Base-by-base conservation (phyloP, 108 stramenopile genomes). In the Ochromonas danica region DNA sequence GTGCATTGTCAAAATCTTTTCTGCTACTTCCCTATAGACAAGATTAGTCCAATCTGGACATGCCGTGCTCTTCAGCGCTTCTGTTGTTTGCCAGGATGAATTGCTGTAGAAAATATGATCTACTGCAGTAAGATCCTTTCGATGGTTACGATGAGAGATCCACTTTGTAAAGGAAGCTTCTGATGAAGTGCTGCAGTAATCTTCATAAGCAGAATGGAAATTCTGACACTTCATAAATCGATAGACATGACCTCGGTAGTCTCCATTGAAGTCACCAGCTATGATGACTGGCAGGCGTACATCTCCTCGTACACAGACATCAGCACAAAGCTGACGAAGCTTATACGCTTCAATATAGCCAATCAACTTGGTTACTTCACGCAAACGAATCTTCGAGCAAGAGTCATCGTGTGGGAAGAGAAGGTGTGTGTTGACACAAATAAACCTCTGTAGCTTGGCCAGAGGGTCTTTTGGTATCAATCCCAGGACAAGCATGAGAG, bases 31-130 rank as follows among this genome's bases (percentile, higher is more conserved):
- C 1, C 43, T 75, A 39, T 39, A 75, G 72, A 75, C 72, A 33
- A 75, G 43, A 43, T 75, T 75, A 60, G 51, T 43, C 72, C 72
- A 75, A 60, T 75, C 72, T 43, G 72, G 51, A n/a, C n/a, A n/a
- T n/a, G n/a, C n/a, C 0, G 43, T 51, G 6, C 22, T 22, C 22
- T 51, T 22, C 14, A 22, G 45, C 22, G 22, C 6, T 22, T 51
- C 22, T 51, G 6, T 22, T 51, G 43, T 35, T 75, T 75, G 72
- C 33, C 40, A 31, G 33, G 43, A 60, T 0, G 72, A 39, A 43
- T 75, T 43, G 10, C 35, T 1, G 1, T 75, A 60, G 43, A 75
- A 75, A 1, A 75, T 51, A 60, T 75, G 60, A 6, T 75, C 72
- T 1, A 75, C 72, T 30, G 51, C 72, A 0, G 40, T 0, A 6